Conservation (phyloP, 495 filamentous ascomycete genomes). For the Pyrenopolyporus hunteri region DNA sequence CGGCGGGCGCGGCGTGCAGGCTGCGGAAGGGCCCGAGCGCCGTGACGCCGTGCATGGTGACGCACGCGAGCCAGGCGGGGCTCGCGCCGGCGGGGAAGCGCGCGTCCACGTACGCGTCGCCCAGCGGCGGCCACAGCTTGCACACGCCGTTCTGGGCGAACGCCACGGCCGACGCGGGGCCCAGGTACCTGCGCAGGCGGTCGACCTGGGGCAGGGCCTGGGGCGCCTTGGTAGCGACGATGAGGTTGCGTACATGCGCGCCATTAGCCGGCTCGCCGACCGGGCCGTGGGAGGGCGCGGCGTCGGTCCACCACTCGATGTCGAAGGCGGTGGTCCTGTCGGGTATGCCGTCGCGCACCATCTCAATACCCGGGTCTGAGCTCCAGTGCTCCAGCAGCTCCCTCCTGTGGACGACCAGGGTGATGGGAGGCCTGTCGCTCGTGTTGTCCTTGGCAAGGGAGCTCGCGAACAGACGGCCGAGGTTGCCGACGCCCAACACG, state of each 20-base stretch:
- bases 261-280: constrained; percentile 36
- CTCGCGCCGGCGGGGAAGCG: constrained; percentile 56
- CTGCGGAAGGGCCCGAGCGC: constrained; percentile 63
- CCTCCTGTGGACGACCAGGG: constrained; percentile 54
- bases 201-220: constrained; percentile 65
- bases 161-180: constrained; percentile 66
- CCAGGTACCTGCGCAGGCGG: constrained; percentile 66
- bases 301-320: constrained; percentile 55
- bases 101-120: constrained; percentile 35
- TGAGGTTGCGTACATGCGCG: constrained; percentile 69
- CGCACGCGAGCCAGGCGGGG: constrained; percentile 67
- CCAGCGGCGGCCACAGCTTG: constrained; percentile 67
- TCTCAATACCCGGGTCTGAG: constrained; percentile 40
- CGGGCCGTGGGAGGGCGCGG: constrained; percentile 32
- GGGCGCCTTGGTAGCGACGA: constrained; percentile 73
- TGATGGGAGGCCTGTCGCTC: constrained; percentile 49
- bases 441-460: constrained; percentile 41
- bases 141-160: constrained; percentile 88
- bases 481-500: constrained; percentile 62
- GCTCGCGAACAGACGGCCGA: constrained; percentile 55
- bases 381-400: constrained; percentile 49
- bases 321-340: constrained; percentile 56
- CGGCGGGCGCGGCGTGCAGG: constrained; percentile 68
- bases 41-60: constrained; percentile 76
- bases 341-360: constrained; percentile 38